A percentile compares a stretch with the other conserved stretches of the same genome.
Evolutionary conservation across 176 grass and related monocot genomes (phyloP).

Genomic region (Rhynchospora breviuscula): DNA sequence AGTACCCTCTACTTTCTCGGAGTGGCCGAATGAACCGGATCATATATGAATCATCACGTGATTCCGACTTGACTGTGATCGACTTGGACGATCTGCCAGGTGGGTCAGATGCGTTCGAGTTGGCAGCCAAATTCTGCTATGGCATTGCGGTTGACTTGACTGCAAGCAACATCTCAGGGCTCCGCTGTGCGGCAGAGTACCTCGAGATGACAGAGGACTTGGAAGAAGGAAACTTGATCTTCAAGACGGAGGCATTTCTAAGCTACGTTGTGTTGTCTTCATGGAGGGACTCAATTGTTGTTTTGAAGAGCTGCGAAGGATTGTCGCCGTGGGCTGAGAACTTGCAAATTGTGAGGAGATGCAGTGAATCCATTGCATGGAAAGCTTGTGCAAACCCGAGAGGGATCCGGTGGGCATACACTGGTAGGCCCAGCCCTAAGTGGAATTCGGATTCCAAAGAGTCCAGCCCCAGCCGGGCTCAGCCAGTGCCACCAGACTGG

Average conservation of each 20-base stretch:
- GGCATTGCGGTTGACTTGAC: slow-evolving; percentile 92
- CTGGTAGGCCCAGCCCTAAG: slow-evolving; percentile 46
- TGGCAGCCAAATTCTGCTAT: slow-evolving; percentile 92
- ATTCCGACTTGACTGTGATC: slow-evolving; percentile 34
- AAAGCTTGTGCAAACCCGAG: slow-evolving; percentile 91
- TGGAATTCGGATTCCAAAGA: slow-evolving; percentile 87
- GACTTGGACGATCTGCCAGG: slow-evolving; percentile 68
- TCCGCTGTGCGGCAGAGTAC: slow-evolving; percentile 86
- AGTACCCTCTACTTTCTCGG: slow-evolving; percentile 92
- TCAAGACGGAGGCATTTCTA: slow-evolving; percentile 96
- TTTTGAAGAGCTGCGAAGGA: slow-evolving; percentile 87
- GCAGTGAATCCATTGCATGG: slow-evolving; percentile 99
- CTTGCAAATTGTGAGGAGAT: slow-evolving; percentile 92
- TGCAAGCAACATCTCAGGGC: slow-evolving; percentile 78
- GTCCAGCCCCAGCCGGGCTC: slow-evolving; percentile 56
- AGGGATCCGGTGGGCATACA: slow-evolving; percentile 86
- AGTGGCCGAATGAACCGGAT: slow-evolving; percentile 75
- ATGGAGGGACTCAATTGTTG: slow-evolving; percentile 86
- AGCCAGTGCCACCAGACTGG: slow-evolving; percentile 79
- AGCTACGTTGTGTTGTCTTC: slow-evolving; percentile 97
- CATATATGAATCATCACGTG: slow-evolving; percentile 51
- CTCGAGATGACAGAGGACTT: slow-evolving; percentile 98
- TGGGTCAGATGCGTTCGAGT: slow-evolving; percentile 60
- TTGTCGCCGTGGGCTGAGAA: slow-evolving; percentile 94
- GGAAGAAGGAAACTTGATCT: slow-evolving; percentile 97